These are phyloP conservation scores for Naegleria gruberi DNA, from an alignment of 208 protist species.

Conservation along the genomic window DNA sequence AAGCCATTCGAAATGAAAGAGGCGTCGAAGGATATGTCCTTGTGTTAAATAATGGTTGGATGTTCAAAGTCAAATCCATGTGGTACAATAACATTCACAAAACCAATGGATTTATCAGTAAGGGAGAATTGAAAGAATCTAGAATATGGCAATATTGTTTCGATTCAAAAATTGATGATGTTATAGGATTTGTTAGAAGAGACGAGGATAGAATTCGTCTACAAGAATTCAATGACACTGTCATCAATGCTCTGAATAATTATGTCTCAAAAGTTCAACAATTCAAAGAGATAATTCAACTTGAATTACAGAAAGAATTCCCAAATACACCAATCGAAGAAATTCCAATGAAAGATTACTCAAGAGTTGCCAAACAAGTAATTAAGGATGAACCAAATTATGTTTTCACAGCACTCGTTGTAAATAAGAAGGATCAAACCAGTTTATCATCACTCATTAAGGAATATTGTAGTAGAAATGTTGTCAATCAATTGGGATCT, in stretches of 20 bases:
- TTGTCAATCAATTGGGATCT: neutral
- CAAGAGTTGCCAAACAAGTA: neutral
- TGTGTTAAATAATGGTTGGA: neutral
- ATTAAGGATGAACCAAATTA: neutral
- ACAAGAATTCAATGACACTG: neutral
- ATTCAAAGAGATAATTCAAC: neutral
- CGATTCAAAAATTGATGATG: neutral
- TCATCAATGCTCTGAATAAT: neutral
- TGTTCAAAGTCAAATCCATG: neutral
- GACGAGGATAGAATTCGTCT: neutral
- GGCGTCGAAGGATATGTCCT: neutral
- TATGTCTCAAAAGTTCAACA: neutral
- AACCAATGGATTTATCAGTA: neutral
- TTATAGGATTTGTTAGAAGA: neutral
- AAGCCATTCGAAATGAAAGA: neutral
- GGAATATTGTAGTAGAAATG: neutral
- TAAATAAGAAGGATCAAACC: neutral
- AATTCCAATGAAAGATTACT: neutral
- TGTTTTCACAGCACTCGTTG: neutral
- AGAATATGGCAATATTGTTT: neutral
- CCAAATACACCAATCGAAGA: neutral
- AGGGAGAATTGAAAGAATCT: neutral
- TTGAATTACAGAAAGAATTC: neutral
- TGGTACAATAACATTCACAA: slow-evolving; percentile 12
- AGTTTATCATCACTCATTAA: neutral